Evolutionary conservation across 768 basidiomycete species (phyloP).

Genomic region (Tricholoma furcatifolium): DNA sequence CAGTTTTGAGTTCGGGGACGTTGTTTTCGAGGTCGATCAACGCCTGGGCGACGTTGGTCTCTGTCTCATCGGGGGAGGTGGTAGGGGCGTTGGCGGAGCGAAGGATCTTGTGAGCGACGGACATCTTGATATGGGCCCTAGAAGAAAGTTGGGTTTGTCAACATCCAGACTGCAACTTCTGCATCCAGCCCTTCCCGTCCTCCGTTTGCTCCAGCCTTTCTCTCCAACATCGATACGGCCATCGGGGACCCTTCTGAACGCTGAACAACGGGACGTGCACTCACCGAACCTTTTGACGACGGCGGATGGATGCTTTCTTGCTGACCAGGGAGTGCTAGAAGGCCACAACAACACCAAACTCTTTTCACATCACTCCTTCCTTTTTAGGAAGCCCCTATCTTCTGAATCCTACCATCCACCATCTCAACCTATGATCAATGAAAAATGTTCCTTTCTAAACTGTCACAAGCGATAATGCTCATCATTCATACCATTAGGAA

Average conservation of each 20-base stretch:
- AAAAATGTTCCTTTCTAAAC: too few relatives aligned
- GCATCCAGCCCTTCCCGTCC: conserved; percentile 57
- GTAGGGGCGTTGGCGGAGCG: conserved; percentile 95
- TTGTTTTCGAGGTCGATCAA: conserved; percentile 97
- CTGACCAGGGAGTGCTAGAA: conserved; percentile 24
- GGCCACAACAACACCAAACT: conserved; percentile 33
- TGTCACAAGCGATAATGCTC: background rate
- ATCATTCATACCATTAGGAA: background rate
- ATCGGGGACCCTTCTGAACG: conserved; percentile 21
- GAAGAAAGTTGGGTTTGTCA: conserved; percentile 36
- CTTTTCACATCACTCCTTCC: conserved; percentile 11
- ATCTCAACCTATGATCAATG: too few relatives aligned
- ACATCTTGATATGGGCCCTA: conserved; percentile 61
- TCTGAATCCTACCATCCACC: background rate
- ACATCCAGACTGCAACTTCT: conserved; percentile 38
- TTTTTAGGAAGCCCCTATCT: conserved; percentile 18
- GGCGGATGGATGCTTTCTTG: conserved; percentile 38
- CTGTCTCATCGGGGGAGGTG: conserved; percentile 87
- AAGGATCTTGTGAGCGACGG: conserved; percentile 81
- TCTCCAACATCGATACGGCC: conserved; percentile 21
- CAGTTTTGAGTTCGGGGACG: conserved; percentile 96
- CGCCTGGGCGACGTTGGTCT: conserved; percentile 91
- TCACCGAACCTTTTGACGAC: conserved; percentile 70
- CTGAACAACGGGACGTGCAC: conserved; percentile 39
- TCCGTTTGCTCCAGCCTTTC: conserved; percentile 24